Conservation (phyloP, 2,329 filamentous ascomycete genomes). For the Colletotrichum destructivum region DNA sequence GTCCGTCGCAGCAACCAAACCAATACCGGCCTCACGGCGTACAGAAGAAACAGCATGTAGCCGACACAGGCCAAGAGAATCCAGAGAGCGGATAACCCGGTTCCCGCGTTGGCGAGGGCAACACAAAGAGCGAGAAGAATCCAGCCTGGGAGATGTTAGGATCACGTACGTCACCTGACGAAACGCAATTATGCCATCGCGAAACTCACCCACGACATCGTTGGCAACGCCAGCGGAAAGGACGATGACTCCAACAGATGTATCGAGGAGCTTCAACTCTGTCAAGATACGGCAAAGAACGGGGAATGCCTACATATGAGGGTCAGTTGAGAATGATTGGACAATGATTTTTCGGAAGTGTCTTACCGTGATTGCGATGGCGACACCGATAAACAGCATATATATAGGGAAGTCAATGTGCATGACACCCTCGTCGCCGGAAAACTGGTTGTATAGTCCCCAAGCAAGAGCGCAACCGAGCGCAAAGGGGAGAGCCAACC, state of each 20-base stretch:
- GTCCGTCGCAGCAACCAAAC: constrained; percentile 81
- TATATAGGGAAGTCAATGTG: constrained; percentile 69
- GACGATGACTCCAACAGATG: constrained; percentile 88
- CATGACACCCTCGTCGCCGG: constrained; percentile 55
- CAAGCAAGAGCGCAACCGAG: constrained; percentile 85
- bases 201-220: constrained; percentile 71
- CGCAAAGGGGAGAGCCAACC: constrained; percentile 87
- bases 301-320: constrained; percentile 73
- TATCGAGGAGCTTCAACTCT: constrained; percentile 87
- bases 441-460: constrained; percentile 84
- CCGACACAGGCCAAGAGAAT: constrained; percentile 83
- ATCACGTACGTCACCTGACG: constrained; percentile 68
- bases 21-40: constrained; percentile 80
- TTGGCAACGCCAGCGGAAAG: constrained; percentile 94
- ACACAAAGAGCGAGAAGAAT: constrained; percentile 94
- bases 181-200: constrained; percentile 69
- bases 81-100: constrained; percentile 86
- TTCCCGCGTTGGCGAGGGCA: constrained; percentile 89
- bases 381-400: constrained; percentile 87
- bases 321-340: background rate
- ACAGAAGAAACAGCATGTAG: constrained; percentile 83
- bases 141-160: constrained; percentile 73
- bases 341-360: no score
- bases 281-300: constrained; percentile 95
- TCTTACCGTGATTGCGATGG: constrained; percentile 83